Base-by-base conservation (phyloP, 257 asterid species). In the Solanum pennellii region DNA sequence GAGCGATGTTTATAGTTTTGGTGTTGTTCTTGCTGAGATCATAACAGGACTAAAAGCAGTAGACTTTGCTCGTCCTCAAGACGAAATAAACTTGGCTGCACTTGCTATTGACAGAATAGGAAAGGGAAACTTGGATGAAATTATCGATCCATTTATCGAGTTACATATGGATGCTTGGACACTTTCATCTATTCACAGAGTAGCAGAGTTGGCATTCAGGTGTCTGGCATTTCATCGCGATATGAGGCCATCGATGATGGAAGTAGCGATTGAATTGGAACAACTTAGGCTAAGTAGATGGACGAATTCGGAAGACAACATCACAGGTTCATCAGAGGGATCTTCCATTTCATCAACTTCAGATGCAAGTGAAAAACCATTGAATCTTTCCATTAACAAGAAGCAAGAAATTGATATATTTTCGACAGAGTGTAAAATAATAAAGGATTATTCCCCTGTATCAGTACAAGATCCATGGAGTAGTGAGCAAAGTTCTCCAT, bases 1-100 rank as follows among this genome's bases (percentile, higher is more conserved):
- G 80, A 96, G 99, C 66, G 99, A 96, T 12, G 99, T 96, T 21
- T 96, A 96, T 89, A 96, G 99, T n/a, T 96, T 96, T 25, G 99
- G 99, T 9, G 99, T 96, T 2, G 99, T 96, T 68, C 98, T 96
- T 20, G 94, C 94, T 16, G 99, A 96, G 90, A 94, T 96, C 87
- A 94, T 96, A 33, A 92, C 99, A 9, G 97, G 95, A 13, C 86
- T 89, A 94, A 94, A 93, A 90, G 99, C 90, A 35, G 99, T 96
- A 5, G 99, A 96, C 88, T 96, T 96, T 89, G 90, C 98, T 2
- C 92, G 99, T 47, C 92, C 97, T 31, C 96, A 94, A 89, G 91
- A 92, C 42, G 98, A 96, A 91, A 90, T 96, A 80, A 96, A 95
- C 56, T 76, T 96, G 86, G 99, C 98, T 79, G 97, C 98, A 8